A percentile compares a stretch with the other conserved stretches of the same genome.
phyloP scores from a whole-genome alignment of 257 asterid species.

The Solanum sitiens region DNA sequence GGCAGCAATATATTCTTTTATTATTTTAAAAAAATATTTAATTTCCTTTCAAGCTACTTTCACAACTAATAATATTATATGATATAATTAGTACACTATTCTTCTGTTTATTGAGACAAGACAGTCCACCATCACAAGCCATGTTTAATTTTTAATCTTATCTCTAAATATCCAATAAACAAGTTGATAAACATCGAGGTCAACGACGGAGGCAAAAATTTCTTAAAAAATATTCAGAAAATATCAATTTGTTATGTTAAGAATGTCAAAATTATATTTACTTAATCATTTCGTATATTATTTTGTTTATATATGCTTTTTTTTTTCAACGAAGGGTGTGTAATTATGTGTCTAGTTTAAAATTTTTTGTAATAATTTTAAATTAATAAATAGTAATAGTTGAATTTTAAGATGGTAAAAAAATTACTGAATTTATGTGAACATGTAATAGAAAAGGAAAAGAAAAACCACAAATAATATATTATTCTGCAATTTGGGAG shows the following conservation, averaged over 20 bases:
- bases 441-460: neutral
- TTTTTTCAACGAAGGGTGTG: too few relatives aligned
- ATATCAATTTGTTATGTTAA: too few relatives aligned
- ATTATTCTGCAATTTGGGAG: neutral
- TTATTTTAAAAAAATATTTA: neutral
- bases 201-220: rapidly evolving
- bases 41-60: neutral
- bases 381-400: neutral
- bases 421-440: neutral
- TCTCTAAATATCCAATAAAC: neutral
- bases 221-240: too few relatives aligned
- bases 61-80: neutral
- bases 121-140: neutral
- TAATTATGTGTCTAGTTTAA: neutral
- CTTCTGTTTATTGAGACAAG: neutral
- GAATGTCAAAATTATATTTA: too few relatives aligned
- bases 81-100: neutral
- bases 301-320: too few relatives aligned
- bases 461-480: neutral
- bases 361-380: neutral
- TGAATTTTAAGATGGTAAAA: neutral
- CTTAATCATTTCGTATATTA: too few relatives aligned
- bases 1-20: neutral
- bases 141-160: neutral
- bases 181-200: neutral